A percentile compares a stretch with the other conserved stretches of the same genome.
These are phyloP conservation scores for Phytophthora rubi DNA, from an alignment of 352 stramenopile species.

Conservation along the genomic window DNA sequence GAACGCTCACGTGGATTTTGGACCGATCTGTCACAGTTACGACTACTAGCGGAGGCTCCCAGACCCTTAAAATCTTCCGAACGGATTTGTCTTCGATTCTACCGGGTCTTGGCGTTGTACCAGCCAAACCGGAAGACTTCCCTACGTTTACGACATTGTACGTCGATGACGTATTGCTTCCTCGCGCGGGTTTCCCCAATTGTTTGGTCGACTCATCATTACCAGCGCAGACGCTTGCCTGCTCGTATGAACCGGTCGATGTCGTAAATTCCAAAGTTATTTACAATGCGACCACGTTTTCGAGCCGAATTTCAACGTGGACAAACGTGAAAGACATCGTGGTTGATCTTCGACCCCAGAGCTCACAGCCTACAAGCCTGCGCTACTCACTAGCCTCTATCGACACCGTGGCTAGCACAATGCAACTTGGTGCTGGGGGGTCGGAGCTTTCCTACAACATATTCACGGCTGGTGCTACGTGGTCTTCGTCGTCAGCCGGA, in stretches of 20 bases:
- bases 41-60: constrained; percentile 5
- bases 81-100: constrained; percentile 58
- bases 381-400: constrained; percentile 46
- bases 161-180: constrained; percentile 50
- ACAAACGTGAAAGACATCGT: constrained; percentile 29
- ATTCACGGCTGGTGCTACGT: constrained; percentile 35
- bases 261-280: constrained; percentile 27
- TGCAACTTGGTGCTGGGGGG: constrained; percentile 58
- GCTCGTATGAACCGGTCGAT: constrained; percentile 38
- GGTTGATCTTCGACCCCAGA: constrained; percentile 45
- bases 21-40: constrained; percentile 39
- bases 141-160: constrained; percentile 58
- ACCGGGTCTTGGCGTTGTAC: constrained; percentile 30
- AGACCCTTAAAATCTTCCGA: constrained; percentile 48
- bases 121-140: constrained; percentile 38
- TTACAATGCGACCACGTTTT: constrained; percentile 54
- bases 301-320: constrained; percentile 48
- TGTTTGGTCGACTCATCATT: constrained; percentile 40
- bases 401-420: constrained; percentile 20
- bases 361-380: constrained; percentile 40
- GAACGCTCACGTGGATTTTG: constrained; percentile 51
- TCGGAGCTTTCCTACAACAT: constrained; percentile 51
- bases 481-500: not conserved
- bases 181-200: constrained; percentile 65
- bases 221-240: constrained; percentile 40